These are phyloP conservation scores for Colletotrichum sansevieriae DNA, from an alignment of 2,329 filamentous ascomycete genomes.

Conservation along the genomic window DNA sequence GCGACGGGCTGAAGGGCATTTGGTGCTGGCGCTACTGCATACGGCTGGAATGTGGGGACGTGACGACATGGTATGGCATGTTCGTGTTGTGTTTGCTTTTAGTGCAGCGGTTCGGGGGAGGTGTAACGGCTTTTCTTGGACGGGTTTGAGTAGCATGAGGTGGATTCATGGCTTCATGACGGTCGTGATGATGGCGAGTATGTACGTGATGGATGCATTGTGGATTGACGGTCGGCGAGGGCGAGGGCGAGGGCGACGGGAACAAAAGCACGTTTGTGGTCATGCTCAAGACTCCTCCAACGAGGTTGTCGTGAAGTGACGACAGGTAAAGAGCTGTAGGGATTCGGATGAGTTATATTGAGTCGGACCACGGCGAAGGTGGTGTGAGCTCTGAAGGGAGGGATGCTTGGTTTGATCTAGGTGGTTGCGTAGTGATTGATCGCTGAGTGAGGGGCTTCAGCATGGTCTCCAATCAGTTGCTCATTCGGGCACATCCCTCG, in stretches of 20 bases:
- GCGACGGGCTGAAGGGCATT: not conserved
- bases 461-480: slow-evolving; percentile 6
- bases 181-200: not conserved
- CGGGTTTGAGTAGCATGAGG: slow-evolving; percentile 9
- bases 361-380: slow-evolving; percentile 17
- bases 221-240: not conserved
- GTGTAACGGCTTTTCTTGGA: slow-evolving; percentile 2
- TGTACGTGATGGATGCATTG: not conserved
- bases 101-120: slow-evolving; percentile 16
- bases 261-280: slow-evolving; percentile 3
- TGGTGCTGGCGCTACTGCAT: slow-evolving; percentile 7
- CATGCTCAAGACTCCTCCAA: not conserved
- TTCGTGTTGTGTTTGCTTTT: slow-evolving; percentile 16
- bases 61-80: slow-evolving; percentile 25
- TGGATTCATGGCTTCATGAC: slow-evolving; percentile 3
- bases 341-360: slow-evolving; percentile 33
- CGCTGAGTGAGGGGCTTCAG: slow-evolving; percentile 9
- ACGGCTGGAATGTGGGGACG: slow-evolving; percentile 11
- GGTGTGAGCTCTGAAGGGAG: slow-evolving; percentile 10
- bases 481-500: not conserved
- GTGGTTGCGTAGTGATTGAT: slow-evolving; percentile 2
- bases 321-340: not conserved
- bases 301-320: not conserved
- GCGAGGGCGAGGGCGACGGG: not conserved
- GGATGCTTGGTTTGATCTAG: not conserved